Evolutionary conservation across 352 stramenopile species (phyloP).

Genomic region (Pythium plurisporium): DNA sequence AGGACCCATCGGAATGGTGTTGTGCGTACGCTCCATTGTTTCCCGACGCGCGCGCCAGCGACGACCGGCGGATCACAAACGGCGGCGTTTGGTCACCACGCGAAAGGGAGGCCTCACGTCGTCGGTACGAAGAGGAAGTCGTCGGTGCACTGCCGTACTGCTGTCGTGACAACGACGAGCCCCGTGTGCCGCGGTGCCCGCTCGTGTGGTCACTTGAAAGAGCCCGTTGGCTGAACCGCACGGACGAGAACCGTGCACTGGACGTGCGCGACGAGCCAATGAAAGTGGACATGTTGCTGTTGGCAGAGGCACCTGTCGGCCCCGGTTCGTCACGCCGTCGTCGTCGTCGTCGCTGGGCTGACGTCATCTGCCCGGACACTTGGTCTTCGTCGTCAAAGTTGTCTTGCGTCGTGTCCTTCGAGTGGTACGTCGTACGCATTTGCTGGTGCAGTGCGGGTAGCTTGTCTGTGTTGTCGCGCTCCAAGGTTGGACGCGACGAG

Average conservation of each 20-base stretch:
- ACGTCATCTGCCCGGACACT: neutral
- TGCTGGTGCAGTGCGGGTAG: neutral
- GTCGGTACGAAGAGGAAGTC: neutral
- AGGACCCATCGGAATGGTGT: neutral
- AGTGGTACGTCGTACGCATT: neutral
- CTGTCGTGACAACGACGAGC: constrained; percentile 12
- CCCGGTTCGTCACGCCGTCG: neutral
- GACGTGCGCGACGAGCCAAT: constrained; percentile 19
- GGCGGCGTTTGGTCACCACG: constrained; percentile 2
- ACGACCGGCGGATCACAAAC: constrained; percentile 18
- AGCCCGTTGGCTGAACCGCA: constrained; percentile 19
- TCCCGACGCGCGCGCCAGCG: neutral
- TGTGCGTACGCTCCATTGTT: neutral
- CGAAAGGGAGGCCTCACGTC: neutral
- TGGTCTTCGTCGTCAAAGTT: constrained; percentile 2
- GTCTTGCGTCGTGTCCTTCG: constrained; percentile 11
- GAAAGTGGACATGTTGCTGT: constrained; percentile 16
- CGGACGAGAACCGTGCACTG: constrained; percentile 13
- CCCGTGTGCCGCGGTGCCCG: neutral
- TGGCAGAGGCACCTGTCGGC: neutral
- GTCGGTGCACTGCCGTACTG: neutral
- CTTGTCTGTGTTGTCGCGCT: constrained; percentile 17
- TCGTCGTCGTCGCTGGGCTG: too few species aligned
- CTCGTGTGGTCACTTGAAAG: neutral
- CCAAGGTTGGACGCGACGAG: neutral